A percentile compares a stretch with the other conserved stretches of the same genome.
Conservation (phyloP, 116 monocot species). For the Iris pallida region DNA sequence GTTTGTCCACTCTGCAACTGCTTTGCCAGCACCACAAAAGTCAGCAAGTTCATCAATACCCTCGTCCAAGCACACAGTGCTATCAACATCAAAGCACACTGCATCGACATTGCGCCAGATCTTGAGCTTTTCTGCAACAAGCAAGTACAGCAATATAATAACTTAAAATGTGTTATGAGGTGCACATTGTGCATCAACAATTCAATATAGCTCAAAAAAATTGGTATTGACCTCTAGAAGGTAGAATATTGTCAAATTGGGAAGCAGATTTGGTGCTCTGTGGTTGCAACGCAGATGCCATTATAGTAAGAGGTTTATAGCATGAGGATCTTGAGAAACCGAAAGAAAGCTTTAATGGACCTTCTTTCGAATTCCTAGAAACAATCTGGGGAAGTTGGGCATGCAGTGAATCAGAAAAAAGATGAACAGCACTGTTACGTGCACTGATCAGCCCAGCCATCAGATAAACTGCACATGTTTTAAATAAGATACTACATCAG, state of each 20-base stretch:
- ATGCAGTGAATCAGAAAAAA: not conserved
- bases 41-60: constrained; percentile 98
- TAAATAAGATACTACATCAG: no score
- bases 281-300: constrained; percentile 18
- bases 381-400: constrained; percentile 14
- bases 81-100: constrained; percentile 99
- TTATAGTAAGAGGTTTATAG: constrained; percentile 17
- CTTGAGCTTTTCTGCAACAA: constrained; percentile 59
- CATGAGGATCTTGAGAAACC: constrained; percentile 1
- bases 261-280: constrained; percentile 14
- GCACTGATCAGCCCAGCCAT: constrained; percentile 22
- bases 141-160: not conserved
- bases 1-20: constrained; percentile 93
- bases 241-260: constrained; percentile 30
- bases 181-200: not conserved
- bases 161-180: no score
- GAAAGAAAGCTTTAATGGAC: constrained; percentile 9
- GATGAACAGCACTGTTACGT: constrained; percentile 6
- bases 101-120: constrained; percentile 77
- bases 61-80: constrained; percentile 95
- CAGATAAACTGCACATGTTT: not conserved
- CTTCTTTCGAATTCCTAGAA: constrained; percentile 1
- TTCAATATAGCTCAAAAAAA: not conserved
- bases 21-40: constrained; percentile 94
- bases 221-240: constrained; percentile 44